phyloP scores from a whole-genome alignment of 139 green algal species.

The Micractinium conductrix region DNA sequence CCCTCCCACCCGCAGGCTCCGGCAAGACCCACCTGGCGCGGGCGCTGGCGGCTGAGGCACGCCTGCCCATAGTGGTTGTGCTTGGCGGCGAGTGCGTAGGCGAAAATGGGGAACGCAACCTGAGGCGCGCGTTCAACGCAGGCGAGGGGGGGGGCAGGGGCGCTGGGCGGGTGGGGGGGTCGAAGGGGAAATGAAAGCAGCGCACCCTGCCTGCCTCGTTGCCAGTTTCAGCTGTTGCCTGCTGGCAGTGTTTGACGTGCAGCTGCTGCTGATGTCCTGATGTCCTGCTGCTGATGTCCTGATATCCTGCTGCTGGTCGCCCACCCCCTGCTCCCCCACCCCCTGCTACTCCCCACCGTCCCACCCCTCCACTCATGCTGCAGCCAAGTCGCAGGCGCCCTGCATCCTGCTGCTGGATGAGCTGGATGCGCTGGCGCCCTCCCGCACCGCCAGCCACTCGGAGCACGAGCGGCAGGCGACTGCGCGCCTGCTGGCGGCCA shows the following conservation, averaged over 20 bases:
- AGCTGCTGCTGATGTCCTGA: no score
- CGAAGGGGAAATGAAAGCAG: no score
- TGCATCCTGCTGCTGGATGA: constrained; percentile 89
- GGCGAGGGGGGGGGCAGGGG: no score
- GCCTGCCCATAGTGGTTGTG: constrained; percentile 77
- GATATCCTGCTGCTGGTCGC: no score
- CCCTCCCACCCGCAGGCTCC: constrained; percentile 19
- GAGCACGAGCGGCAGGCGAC: constrained; percentile 20
- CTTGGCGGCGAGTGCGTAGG: constrained; percentile 77
- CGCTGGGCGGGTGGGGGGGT: no score
- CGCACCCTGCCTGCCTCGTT: no score
- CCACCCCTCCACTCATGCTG: background rate
- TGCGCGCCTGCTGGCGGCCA: constrained; percentile 24
- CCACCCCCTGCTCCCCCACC: background rate
- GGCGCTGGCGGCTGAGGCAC: constrained; percentile 82
- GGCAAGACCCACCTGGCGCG: constrained; percentile 90
- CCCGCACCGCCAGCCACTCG: constrained; percentile 1
- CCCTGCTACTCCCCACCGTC: background rate
- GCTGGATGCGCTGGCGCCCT: constrained; percentile 54
- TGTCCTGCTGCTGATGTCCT: no score
- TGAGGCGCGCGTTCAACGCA: constrained; percentile 32
- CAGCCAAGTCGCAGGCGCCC: constrained; percentile 70
- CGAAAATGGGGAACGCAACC: constrained; percentile 18
- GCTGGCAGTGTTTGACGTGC: background rate
- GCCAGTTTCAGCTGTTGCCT: background rate